phyloP scores from a whole-genome alignment of 805 yeast species.

The Tetrapisispora arboricola region DNA sequence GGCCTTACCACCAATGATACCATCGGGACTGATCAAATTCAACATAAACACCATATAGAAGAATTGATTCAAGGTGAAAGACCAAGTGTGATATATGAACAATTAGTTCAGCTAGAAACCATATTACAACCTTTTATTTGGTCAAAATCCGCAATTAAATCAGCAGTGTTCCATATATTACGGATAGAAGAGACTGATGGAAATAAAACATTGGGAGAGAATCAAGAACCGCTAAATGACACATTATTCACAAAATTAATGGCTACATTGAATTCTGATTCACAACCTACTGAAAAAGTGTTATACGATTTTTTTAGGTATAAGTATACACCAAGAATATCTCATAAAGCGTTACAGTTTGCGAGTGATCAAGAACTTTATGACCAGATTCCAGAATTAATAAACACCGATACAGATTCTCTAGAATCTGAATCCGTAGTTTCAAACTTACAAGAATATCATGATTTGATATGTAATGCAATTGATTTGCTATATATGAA shows the following conservation, averaged over 20 bases:
- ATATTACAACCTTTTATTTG: constrained; percentile 20
- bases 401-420: constrained; percentile 5
- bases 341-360: constrained; percentile 11
- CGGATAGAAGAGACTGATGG: constrained; percentile 14
- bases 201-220: background rate
- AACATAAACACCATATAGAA: constrained; percentile 1
- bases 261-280: constrained; percentile 4
- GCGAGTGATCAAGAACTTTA: constrained; percentile 1
- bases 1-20: background rate
- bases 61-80: constrained; percentile 20
- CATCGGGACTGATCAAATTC: background rate
- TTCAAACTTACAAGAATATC: constrained; percentile 12
- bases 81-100: constrained; percentile 25
- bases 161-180: constrained; percentile 19
- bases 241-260: constrained; percentile 10
- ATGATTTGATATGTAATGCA: constrained; percentile 21
- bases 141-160: constrained; percentile 20
- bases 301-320: constrained; percentile 15
- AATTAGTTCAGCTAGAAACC: constrained; percentile 17
- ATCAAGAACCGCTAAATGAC: constrained; percentile 13
- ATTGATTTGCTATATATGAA: constrained; percentile 21
- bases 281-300: constrained; percentile 1
- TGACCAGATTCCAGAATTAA: constrained; percentile 12
- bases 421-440: constrained; percentile 5
- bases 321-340: constrained; percentile 12